Evolutionary conservation across 2,329 filamentous ascomycete genomes (phyloP).

Genomic region (Colletotrichum phormii): DNA sequence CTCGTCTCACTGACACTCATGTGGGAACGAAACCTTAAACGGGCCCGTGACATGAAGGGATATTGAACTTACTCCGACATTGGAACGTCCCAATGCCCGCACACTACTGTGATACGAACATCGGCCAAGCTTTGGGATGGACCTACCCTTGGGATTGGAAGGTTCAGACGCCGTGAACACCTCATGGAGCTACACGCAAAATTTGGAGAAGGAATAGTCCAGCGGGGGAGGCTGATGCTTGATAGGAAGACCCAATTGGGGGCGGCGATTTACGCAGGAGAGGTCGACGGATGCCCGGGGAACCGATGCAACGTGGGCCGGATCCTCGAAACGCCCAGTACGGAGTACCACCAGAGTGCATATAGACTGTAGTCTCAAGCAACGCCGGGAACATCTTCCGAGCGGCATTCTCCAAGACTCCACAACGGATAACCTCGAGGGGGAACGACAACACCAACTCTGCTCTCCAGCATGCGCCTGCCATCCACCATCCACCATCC

Average conservation of each 20-base stretch:
- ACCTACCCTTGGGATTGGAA: slow-evolving; percentile 11
- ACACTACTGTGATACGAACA: not conserved
- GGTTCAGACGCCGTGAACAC: slow-evolving; percentile 22
- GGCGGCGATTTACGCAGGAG: not conserved
- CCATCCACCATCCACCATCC: not conserved
- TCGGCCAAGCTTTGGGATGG: slow-evolving; percentile 20
- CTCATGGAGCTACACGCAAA: not conserved
- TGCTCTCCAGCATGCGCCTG: not conserved
- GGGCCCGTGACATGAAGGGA: slow-evolving; percentile 8
- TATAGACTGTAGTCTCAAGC: slow-evolving; percentile 6
- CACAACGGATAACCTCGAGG: not conserved
- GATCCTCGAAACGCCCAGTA: slow-evolving; percentile 26
- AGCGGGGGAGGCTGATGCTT: slow-evolving; percentile 10
- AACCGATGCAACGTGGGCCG: slow-evolving; percentile 22
- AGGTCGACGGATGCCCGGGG: slow-evolving; percentile 8
- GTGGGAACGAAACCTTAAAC: slow-evolving; percentile 14
- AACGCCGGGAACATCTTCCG: slow-evolving; percentile 10
- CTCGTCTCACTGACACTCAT: slow-evolving; percentile 12
- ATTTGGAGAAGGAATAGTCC: slow-evolving; percentile 13
- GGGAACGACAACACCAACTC: not conserved
- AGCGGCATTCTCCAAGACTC: not conserved
- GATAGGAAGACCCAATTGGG: not conserved
- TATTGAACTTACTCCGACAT: not conserved
- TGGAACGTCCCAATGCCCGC: not conserved
- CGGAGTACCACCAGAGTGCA: no score